Evolutionary conservation across 768 basidiomycete species (phyloP), one percentile per base, ranked within the genome.

Genomic region (Rhodosporidiobolus odoratus): DNA sequence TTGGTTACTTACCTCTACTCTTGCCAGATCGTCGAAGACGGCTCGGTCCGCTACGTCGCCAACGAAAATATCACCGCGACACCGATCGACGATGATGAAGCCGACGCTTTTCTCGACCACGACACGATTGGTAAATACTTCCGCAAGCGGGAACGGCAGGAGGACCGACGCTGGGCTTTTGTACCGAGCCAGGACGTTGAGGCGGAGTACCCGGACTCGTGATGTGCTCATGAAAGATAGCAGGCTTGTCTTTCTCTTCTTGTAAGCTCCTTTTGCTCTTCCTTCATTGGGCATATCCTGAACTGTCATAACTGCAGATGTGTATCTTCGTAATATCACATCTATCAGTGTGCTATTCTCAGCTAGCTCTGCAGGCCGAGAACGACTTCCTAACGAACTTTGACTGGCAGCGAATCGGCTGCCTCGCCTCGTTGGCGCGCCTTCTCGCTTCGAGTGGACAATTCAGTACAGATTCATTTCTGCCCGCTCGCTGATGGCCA

Each of bases 171-270:
- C 48, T 40, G 64, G 59, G 19, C 23, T 8, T 73, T 73, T 30
- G 64, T 69, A 19, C 40, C 56, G 58, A 57, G 63, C 27, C 21
- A 25, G 47, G 64, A 69, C 56, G 37, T 62, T 2, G 61, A 62
- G 48, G 60, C 59, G 2, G 64, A 65, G 67, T 73, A 68, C 12
- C 72, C 72, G 1, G 72, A 73, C n/a, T 62, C 60, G 48, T 56
- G 13, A 32, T 12, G 13, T 43, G 43, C 12, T 21, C 21, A n/a
- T 50, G 12, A 25, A 21, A 21, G 43, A 43, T 43, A 21, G 43
- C 12, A 43, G 43, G 43, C 12, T 12, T 43, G 43, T 45, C n/a
- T 41, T 25, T 59, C 35, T 45, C 41, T 4, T 53, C n/a, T 53
- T 19, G 48, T 9, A 6, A 27, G 6, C 16, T 56, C 8, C 4